These are phyloP conservation scores for Pyricularia sp. DNA, from an alignment of 2,329 filamentous ascomycete species.

Conservation along the genomic window DNA sequence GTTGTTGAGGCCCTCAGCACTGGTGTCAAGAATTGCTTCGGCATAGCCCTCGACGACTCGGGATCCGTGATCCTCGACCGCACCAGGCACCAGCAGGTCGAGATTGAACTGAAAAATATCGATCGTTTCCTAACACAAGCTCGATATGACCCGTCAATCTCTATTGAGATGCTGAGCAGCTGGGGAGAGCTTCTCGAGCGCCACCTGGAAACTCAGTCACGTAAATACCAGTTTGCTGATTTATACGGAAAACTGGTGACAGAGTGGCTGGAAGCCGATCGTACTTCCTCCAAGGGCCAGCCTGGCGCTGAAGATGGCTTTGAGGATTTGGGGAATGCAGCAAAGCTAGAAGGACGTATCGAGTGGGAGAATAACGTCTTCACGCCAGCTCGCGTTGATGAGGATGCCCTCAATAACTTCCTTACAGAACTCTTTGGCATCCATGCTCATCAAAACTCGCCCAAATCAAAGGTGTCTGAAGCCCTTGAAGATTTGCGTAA, in stretches of 20 bases:
- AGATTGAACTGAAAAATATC: conserved; percentile 23
- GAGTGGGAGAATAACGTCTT: conserved; percentile 33
- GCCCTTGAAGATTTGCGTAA: background rate
- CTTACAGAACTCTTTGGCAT: background rate
- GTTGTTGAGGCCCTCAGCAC: conserved; percentile 12
- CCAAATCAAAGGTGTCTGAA: background rate
- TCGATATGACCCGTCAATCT: conserved; percentile 26
- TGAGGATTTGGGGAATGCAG: conserved; percentile 1
- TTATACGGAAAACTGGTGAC: conserved; percentile 33
- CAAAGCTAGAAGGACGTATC: background rate
- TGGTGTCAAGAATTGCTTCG: conserved; percentile 23
- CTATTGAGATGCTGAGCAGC: conserved; percentile 16
- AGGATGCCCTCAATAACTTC: conserved; percentile 8
- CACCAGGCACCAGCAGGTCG: conserved; percentile 15
- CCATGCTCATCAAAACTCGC: background rate
- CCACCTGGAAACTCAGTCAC: conserved; percentile 25
- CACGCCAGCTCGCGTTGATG: conserved; percentile 22
- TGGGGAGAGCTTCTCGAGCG: conserved; percentile 24
- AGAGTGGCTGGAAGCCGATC: conserved; percentile 25
- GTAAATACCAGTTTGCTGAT: conserved; percentile 29
- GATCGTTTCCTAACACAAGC: conserved; percentile 26
- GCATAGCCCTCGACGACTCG: conserved; percentile 16
- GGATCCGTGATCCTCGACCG: conserved; percentile 12
- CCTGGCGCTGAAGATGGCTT: background rate
- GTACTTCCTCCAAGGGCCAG: background rate